Conservation (phyloP, 2,329 filamentous ascomycete species). For the Chaetomiaceae sp. region DNA sequence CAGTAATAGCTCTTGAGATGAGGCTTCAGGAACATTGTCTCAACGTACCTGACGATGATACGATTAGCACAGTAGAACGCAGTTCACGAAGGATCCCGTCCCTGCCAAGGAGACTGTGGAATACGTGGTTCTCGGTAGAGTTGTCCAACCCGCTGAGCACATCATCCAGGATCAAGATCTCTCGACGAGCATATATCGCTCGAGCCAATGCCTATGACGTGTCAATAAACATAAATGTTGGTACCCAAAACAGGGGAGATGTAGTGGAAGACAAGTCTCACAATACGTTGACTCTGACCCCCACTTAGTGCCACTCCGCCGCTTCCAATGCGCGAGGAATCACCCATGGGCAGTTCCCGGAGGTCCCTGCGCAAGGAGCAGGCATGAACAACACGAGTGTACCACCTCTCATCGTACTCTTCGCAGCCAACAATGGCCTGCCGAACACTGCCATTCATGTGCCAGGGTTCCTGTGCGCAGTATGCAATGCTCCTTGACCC, state of each 20-base stretch:
- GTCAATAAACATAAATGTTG: background rate
- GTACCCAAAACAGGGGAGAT: background rate
- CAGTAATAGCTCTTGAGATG: no score
- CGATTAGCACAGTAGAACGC: constrained; percentile 39
- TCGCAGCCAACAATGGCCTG: constrained; percentile 36
- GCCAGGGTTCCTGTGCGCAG: constrained; percentile 42
- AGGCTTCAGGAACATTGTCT: no score
- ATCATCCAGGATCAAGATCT: constrained; percentile 43
- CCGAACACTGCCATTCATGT: constrained; percentile 37
- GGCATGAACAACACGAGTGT: constrained; percentile 27
- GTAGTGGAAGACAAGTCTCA: constrained; percentile 7
- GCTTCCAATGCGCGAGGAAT: constrained; percentile 27
- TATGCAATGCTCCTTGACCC: constrained; percentile 33
- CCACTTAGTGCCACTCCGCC: constrained; percentile 29
- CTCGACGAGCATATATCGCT: constrained; percentile 39
- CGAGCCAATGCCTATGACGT: constrained; percentile 42
- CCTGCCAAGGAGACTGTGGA: constrained; percentile 37
- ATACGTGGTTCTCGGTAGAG: constrained; percentile 39
- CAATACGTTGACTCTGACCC: constrained; percentile 30
- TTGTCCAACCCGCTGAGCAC: constrained; percentile 42
- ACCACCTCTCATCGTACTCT: constrained; percentile 27
- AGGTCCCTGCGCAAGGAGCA: constrained; percentile 30
- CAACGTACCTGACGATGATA: constrained; percentile 36
- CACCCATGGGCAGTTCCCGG: constrained; percentile 22
- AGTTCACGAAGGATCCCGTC: constrained; percentile 38